A percentile compares a stretch with the other conserved stretches of the same genome.
phyloP scores from a whole-genome alignment of 2,329 filamentous ascomycete genomes.

The Samsoniella hepiali region DNA sequence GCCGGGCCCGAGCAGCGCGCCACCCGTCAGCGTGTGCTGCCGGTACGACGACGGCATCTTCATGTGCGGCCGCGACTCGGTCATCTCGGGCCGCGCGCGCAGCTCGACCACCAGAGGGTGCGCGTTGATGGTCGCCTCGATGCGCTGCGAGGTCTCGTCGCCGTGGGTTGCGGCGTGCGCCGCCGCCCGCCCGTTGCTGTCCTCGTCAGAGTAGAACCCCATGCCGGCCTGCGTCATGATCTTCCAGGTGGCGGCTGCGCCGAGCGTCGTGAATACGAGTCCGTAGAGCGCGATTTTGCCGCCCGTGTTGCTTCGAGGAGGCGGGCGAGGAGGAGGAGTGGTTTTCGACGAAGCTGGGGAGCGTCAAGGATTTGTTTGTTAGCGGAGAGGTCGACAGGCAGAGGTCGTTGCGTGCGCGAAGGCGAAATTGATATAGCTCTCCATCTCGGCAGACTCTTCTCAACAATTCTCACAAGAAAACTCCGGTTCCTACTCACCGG shows the following conservation, averaged over 20 bases:
- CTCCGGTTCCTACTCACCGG: constrained; percentile 25
- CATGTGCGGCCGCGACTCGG: constrained; percentile 79
- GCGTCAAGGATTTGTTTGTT: background rate
- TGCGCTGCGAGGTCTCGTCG: constrained; percentile 52
- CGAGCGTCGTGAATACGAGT: constrained; percentile 30
- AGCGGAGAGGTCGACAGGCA: background rate
- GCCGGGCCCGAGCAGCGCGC: constrained; percentile 70
- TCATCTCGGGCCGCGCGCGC: constrained; percentile 62
- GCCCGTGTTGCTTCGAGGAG: constrained; percentile 21
- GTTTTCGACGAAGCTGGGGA: constrained; percentile 7
- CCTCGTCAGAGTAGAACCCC: constrained; percentile 57
- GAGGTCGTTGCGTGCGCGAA: background rate
- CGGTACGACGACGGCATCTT: constrained; percentile 74
- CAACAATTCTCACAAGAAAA: constrained; percentile 5
- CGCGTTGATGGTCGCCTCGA: constrained; percentile 70
- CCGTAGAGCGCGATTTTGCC: constrained; percentile 29
- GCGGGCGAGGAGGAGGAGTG: constrained; percentile 4
- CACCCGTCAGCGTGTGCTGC: constrained; percentile 74
- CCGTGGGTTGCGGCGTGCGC: constrained; percentile 49
- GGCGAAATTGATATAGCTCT: background rate
- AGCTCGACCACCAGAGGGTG: constrained; percentile 73
- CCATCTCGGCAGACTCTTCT: background rate
- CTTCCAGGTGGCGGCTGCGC: constrained; percentile 37
- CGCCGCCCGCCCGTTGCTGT: constrained; percentile 57
- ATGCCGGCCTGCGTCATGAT: constrained; percentile 34